Evolutionary conservation across 345 rosid species (phyloP), one percentile per base, ranked within the genome.

Genomic region (Barbarea vulgaris): DNA sequence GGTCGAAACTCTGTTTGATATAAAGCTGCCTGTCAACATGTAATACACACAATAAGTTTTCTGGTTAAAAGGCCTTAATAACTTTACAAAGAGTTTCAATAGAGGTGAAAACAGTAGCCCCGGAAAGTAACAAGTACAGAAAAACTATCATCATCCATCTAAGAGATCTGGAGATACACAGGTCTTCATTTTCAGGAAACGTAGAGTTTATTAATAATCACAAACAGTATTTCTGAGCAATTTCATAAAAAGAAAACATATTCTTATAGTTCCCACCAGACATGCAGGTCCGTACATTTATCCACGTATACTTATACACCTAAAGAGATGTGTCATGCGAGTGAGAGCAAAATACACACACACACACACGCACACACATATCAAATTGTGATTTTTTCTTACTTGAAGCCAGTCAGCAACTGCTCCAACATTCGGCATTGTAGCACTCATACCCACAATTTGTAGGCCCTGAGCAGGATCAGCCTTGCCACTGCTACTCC

Each of bases 331-430:
- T 46, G 31, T 50, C 61, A 50, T 55, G 64, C 34, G n/a, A 37
- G 59, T 47, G 67, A 52, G 25, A 48, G 63, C 44, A 30, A 64
- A 53, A 48, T 12, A 50, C 25, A 36, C 17, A 54, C 36, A 54
- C 41, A 58, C 14, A n/a, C 41, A 36, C 41, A 36, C 12, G 7
- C 8, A 34, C 11, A 33, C 10, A 48, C 24, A 9, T 15, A 44
- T 46, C 54, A 60, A 47, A 57, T 47, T 25, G 72, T 34, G 58
- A 65, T 25, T 56, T 70, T 64, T 58, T 64, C 93, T 87, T 82
- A 91, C 97, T 86, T 91, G 98, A 78, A 91, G 97, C 97, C 97
- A 94, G 76, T 94, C 88, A 46, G 98, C 97, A 85, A 91, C 96
- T 63, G 96, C 97, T 70, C 90, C 93, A 42, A 94, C 93, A 79